Conservation (phyloP, 1,284 basidiomycete species). For the Jaminaea rosea region DNA sequence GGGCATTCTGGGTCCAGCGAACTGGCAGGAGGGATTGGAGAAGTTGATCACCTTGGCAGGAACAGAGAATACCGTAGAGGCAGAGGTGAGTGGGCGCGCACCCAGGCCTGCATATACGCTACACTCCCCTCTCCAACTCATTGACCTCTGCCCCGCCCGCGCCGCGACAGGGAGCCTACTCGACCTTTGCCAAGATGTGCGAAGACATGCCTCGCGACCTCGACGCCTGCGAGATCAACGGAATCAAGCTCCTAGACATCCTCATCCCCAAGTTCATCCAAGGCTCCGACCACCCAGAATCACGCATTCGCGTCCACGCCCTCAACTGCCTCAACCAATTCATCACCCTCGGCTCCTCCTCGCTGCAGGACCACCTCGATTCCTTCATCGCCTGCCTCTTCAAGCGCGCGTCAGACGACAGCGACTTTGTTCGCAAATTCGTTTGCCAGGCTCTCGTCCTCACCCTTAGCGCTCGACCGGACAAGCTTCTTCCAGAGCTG, state of each 20-base stretch:
- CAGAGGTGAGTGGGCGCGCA: slow-evolving; percentile 19
- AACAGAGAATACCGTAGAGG: slow-evolving; percentile 29
- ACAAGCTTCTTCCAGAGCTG: slow-evolving; percentile 95
- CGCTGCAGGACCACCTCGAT: slow-evolving; percentile 78
- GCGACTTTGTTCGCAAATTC: slow-evolving; percentile 81
- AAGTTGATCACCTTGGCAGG: slow-evolving; percentile 35
- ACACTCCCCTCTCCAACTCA: not conserved
- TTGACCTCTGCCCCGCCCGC: slow-evolving; percentile 7
- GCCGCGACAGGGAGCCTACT: slow-evolving; percentile 72
- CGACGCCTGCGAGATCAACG: slow-evolving; percentile 74
- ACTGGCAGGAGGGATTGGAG: slow-evolving; percentile 40
- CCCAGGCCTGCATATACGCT: slow-evolving; percentile 16
- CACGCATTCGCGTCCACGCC: slow-evolving; percentile 82
- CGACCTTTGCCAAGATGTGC: slow-evolving; percentile 86
- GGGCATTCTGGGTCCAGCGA: slow-evolving; percentile 35
- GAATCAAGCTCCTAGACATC: slow-evolving; percentile 39
- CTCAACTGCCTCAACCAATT: slow-evolving; percentile 91
- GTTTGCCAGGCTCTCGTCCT: slow-evolving; percentile 94
- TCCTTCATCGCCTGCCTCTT: slow-evolving; percentile 84
- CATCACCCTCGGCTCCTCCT: slow-evolving; percentile 61
- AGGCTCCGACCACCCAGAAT: slow-evolving; percentile 63
- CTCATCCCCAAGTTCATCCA: slow-evolving; percentile 74
- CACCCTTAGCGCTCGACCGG: slow-evolving; percentile 80
- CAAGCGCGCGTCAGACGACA: slow-evolving; percentile 85
- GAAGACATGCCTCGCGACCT: slow-evolving; percentile 94